phyloP scores from a whole-genome alignment of 2,329 filamentous ascomycete genomes.

The Cytospora leucostoma region DNA sequence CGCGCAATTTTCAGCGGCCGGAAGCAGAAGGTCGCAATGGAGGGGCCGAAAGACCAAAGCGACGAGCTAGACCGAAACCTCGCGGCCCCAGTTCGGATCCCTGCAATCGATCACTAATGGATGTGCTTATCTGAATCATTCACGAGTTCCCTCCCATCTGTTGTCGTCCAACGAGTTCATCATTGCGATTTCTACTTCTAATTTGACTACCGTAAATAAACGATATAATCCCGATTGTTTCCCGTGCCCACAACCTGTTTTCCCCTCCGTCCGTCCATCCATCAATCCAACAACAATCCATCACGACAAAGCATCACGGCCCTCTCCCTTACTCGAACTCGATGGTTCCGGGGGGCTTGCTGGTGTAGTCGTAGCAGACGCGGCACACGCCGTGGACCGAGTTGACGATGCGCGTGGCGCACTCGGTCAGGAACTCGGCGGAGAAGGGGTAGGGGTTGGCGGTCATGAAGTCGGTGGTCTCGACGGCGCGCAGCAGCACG shows the following conservation, averaged over 20 bases:
- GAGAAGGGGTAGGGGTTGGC: constrained; percentile 68
- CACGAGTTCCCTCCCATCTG: background rate
- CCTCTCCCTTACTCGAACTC: constrained; percentile 63
- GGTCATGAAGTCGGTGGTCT: constrained; percentile 69
- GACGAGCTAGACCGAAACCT: background rate
- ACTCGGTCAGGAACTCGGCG: constrained; percentile 44
- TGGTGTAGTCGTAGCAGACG: constrained; percentile 68
- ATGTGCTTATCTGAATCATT: background rate
- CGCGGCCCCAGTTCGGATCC: background rate
- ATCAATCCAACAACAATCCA: background rate
- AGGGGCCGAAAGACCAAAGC: background rate
- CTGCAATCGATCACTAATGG: background rate
- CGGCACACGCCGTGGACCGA: constrained; percentile 72
- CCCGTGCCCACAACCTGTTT: background rate
- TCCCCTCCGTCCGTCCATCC: background rate
- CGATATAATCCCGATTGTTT: background rate
- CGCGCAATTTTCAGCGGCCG: background rate
- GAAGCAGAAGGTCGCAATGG: background rate
- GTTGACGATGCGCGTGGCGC: constrained; percentile 71
- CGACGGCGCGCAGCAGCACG: constrained; percentile 47
- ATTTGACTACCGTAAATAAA: background rate
- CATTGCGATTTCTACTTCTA: constrained; percentile 19
- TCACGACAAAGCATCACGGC: background rate
- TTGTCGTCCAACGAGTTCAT: background rate
- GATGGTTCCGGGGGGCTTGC: constrained; percentile 71